These are phyloP conservation scores for Potentilla sterilis DNA, from an alignment of 306 rosid species.

Conservation along the genomic window DNA sequence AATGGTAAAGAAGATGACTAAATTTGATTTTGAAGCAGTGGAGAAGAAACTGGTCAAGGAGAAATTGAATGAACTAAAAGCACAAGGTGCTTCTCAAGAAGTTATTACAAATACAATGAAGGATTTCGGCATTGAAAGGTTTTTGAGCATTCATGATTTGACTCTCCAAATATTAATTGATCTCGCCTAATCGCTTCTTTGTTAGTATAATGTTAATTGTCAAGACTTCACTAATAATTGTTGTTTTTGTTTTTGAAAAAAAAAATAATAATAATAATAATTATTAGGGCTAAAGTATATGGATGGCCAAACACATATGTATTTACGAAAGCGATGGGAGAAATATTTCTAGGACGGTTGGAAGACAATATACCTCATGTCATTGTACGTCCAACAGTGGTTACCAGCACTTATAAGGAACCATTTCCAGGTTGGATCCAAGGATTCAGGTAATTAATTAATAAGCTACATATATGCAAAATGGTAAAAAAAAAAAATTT, in stretches of 20 bases:
- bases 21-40: constrained; percentile 4
- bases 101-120: constrained; percentile 1
- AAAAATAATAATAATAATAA: too few relatives aligned
- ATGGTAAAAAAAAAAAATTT: background rate
- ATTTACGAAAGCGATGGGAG: constrained; percentile 49
- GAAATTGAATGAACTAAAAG: constrained; percentile 19
- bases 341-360: constrained; percentile 24
- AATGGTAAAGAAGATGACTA: background rate
- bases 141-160: background rate
- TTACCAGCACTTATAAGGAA: constrained; percentile 26
- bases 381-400: constrained; percentile 24
- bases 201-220: background rate
- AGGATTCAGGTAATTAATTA: constrained; percentile 16
- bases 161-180: background rate
- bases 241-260: background rate
- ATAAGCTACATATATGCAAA: background rate
- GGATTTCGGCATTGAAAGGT: constrained; percentile 27
- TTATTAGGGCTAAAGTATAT: constrained; percentile 33
- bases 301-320: constrained; percentile 48
- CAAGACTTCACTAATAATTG: background rate
- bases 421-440: constrained; percentile 49
- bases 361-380: constrained; percentile 22
- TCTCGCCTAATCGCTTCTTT: background rate
- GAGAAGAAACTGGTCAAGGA: constrained; percentile 20
- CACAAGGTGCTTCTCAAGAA: constrained; percentile 4